Conservation (phyloP, 108 stramenopile genomes). For the Heterococcus sp. region DNA sequence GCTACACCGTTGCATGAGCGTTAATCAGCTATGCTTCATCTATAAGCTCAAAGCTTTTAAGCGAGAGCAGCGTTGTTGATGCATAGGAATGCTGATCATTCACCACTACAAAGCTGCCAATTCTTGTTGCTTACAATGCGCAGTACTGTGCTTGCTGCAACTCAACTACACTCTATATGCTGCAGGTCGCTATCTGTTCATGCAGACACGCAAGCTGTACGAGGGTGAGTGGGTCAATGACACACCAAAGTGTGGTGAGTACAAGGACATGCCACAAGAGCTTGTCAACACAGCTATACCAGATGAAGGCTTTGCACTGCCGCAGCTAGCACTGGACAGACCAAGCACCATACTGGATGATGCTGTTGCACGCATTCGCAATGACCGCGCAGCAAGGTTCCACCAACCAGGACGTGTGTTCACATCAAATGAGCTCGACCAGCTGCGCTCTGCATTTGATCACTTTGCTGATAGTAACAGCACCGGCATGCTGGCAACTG, state of each 20-base stretch:
- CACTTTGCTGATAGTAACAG: neutral
- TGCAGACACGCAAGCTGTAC: conserved; percentile 52
- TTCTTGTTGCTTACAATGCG: too few species aligned
- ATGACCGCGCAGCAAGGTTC: conserved; percentile 21
- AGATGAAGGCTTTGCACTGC: conserved; percentile 29
- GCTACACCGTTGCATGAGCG: neutral
- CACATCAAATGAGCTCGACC: conserved; percentile 24
- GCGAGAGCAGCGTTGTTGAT: too few species aligned
- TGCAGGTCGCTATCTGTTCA: conserved; percentile 53
- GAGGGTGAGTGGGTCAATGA: conserved; percentile 62
- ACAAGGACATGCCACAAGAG: conserved; percentile 17
- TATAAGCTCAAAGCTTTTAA: neutral
- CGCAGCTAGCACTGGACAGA: conserved; percentile 20
- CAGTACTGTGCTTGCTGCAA: too few species aligned
- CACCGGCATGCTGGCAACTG: neutral
- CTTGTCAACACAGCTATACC: conserved; percentile 2
- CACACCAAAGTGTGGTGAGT: conserved; percentile 56
- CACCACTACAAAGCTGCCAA: too few species aligned
- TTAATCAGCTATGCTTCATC: neutral
- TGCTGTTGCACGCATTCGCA: conserved; percentile 8
- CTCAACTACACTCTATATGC: neutral
- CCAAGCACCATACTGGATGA: conserved; percentile 11
- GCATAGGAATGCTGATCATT: too few species aligned
- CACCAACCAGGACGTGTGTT: conserved; percentile 21
- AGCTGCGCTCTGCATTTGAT: neutral